Evolutionary conservation across 768 basidiomycete genomes (phyloP).

Genomic region (Kwoniella shandongensis): DNA sequence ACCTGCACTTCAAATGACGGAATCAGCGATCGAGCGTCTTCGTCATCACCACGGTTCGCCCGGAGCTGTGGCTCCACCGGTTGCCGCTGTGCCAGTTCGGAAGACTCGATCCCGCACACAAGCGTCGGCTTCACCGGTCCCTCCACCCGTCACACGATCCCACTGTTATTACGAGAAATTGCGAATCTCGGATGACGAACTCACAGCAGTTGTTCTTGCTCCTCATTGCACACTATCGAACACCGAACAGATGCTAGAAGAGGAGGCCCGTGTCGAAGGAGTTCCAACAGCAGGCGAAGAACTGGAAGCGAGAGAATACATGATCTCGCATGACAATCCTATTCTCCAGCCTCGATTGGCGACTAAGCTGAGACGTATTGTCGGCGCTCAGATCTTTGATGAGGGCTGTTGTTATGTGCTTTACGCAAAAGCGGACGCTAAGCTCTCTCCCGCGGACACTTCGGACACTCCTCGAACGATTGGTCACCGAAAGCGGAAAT

Average conservation of each 20-base stretch:
- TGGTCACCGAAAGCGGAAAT: constrained; percentile 11
- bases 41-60: constrained; percentile 31
- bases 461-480: background rate
- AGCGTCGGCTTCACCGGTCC: constrained; percentile 6
- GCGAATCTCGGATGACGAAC: constrained; percentile 25
- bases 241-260: constrained; percentile 24
- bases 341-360: constrained; percentile 23
- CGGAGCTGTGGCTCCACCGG: background rate
- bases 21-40: constrained; percentile 12
- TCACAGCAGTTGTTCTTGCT: constrained; percentile 33
- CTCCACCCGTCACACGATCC: constrained; percentile 41
- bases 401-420: constrained; percentile 40
- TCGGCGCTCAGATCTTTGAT: constrained; percentile 32
- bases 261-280: constrained; percentile 32
- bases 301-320: constrained; percentile 13
- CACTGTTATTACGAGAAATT: constrained; percentile 50
- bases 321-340: constrained; percentile 21
- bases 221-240: constrained; percentile 40
- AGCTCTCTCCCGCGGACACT: constrained; percentile 2
- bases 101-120: constrained; percentile 18
- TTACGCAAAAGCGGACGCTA: constrained; percentile 21
- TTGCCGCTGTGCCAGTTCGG: constrained; percentile 3
- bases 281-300: constrained; percentile 31
- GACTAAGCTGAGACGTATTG: constrained; percentile 35
- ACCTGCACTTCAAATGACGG: constrained; percentile 11